Evolutionary conservation across 352 stramenopile genomes (phyloP).

Genomic region (Globisporangium splendens): DNA sequence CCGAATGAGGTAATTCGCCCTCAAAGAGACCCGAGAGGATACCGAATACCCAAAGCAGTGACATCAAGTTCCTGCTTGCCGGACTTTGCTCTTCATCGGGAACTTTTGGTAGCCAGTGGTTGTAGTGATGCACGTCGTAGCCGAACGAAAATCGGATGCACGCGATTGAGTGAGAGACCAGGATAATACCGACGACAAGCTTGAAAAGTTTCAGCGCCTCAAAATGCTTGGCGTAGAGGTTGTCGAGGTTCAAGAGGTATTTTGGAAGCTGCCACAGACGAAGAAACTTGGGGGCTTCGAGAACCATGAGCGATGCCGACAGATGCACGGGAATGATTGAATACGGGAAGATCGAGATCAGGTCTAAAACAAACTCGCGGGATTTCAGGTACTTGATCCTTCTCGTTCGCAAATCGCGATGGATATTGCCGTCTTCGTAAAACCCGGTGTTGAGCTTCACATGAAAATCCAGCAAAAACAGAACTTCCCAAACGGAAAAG

Average conservation of each 20-base stretch:
- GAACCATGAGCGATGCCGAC: constrained; percentile 10
- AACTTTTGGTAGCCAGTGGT: constrained; percentile 47
- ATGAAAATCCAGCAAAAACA: constrained; percentile 56
- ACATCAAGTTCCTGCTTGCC: constrained; percentile 37
- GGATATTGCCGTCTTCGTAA: constrained; percentile 59
- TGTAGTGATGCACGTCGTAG: constrained; percentile 35
- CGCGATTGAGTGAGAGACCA: constrained; percentile 52
- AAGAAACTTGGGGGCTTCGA: constrained; percentile 44
- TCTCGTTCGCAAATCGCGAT: constrained; percentile 36
- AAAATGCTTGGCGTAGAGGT: constrained; percentile 65
- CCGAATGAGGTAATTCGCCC: constrained; percentile 47
- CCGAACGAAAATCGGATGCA: constrained; percentile 61
- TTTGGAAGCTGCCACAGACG: constrained; percentile 35
- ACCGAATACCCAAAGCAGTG: constrained; percentile 66
- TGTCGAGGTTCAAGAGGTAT: constrained; percentile 51
- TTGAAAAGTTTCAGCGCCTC: constrained; percentile 42
- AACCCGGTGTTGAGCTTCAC: constrained; percentile 55
- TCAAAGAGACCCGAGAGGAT: constrained; percentile 69
- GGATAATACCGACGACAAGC: constrained; percentile 43
- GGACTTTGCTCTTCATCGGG: constrained; percentile 25
- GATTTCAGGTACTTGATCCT: constrained; percentile 49
- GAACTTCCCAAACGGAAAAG: constrained; percentile 27
- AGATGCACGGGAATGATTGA: constrained; percentile 18
- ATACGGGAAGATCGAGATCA: constrained; percentile 44
- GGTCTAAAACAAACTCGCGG: constrained; percentile 38